These are phyloP conservation scores for Pseudotulostoma volvatum DNA, from an alignment of 495 filamentous ascomycete genomes.

Conservation along the genomic window DNA sequence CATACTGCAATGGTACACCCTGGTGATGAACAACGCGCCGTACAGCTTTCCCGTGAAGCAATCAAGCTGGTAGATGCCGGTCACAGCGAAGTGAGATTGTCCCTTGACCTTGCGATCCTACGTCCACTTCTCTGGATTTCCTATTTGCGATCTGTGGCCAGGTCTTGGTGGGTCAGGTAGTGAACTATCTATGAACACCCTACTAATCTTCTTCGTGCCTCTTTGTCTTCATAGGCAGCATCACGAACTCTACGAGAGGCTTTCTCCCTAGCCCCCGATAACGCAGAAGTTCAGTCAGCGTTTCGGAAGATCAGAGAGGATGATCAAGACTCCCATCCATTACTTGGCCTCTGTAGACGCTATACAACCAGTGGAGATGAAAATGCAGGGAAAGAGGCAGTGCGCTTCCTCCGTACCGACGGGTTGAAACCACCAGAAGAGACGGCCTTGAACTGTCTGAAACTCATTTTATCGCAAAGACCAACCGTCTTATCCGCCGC, in stretches of 20 bases:
- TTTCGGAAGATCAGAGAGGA: slow-evolving; percentile 36
- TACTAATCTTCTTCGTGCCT: no score
- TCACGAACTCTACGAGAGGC: slow-evolving; percentile 46
- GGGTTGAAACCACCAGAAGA: slow-evolving; percentile 33
- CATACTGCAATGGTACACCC: slow-evolving; percentile 36
- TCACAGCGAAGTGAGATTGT: slow-evolving; percentile 32
- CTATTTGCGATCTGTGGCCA: no score
- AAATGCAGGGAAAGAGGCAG: slow-evolving; percentile 39
- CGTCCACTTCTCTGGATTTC: no score
- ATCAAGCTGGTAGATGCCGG: slow-evolving; percentile 33
- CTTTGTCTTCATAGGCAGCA: slow-evolving; percentile 35
- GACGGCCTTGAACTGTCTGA: slow-evolving; percentile 37
- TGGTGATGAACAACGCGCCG: slow-evolving; percentile 33
- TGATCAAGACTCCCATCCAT: slow-evolving; percentile 30
- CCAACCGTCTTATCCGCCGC: slow-evolving; percentile 22
- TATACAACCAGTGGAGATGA: slow-evolving; percentile 37
- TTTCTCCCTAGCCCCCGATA: slow-evolving; percentile 40
- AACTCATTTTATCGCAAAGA: slow-evolving; percentile 33
- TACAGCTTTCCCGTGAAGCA: slow-evolving; percentile 32
- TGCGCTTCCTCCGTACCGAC: slow-evolving; percentile 36
- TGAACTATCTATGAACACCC: no score
- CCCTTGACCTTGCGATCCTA: no score
- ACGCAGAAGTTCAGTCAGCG: slow-evolving; percentile 34
- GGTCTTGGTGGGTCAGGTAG: no score
- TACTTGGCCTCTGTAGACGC: slow-evolving; percentile 37